Percentiles rank a stretch among this genome's conserved stretches.
Evolutionary conservation across 108 stramenopile genomes (phyloP).

Genomic region (Skeletonema potamos): DNA sequence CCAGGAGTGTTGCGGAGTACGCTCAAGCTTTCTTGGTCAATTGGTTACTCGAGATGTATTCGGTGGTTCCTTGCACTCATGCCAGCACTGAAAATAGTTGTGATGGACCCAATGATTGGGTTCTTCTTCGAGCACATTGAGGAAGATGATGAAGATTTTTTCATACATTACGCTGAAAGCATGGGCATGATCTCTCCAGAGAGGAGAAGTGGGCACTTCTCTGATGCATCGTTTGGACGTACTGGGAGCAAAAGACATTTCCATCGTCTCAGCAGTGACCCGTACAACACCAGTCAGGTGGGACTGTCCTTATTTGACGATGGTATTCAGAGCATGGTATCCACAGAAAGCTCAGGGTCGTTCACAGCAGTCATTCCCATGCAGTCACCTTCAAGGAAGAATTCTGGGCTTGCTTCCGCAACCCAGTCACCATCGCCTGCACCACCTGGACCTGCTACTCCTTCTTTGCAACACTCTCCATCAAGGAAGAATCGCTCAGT

Average conservation of each 20-base stretch:
- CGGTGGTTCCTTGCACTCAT: constrained; percentile 55
- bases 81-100: constrained; percentile 49
- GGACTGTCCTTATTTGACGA: constrained; percentile 21
- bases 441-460: neutral
- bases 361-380: neutral
- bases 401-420: neutral
- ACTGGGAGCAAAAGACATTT: constrained; percentile 2
- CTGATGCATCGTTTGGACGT: neutral
- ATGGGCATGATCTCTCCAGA: constrained; percentile 42
- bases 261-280: neutral
- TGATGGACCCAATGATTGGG: constrained; percentile 46
- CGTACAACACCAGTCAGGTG: constrained; percentile 33
- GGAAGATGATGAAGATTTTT: constrained; percentile 32
- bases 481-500: constrained; percentile 11
- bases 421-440: neutral
- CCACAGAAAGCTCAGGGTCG: neutral
- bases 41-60: constrained; percentile 56
- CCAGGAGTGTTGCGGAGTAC: constrained; percentile 36
- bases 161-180: constrained; percentile 47
- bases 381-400: neutral
- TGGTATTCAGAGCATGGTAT: constrained; percentile 13
- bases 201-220: constrained; percentile 6
- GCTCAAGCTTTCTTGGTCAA: constrained; percentile 8
- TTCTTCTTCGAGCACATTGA: constrained; percentile 61
- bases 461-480: neutral